Conservation (phyloP, 805 yeast species). For the Huiozyma sinensis region DNA sequence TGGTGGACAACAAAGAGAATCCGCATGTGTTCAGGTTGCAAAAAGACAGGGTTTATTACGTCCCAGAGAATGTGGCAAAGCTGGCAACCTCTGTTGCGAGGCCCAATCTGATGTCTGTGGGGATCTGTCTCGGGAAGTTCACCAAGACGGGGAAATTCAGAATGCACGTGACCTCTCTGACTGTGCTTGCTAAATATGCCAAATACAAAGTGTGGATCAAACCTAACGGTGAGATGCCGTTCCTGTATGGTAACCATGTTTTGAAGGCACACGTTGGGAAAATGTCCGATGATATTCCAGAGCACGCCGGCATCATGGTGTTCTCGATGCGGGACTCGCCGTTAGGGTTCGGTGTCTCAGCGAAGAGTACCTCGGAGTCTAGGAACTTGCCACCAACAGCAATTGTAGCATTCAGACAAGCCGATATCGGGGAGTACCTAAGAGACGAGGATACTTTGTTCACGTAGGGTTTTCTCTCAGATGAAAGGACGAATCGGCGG, state of each 20-base stretch:
- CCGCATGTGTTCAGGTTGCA: slow-evolving; percentile 94
- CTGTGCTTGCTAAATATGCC: slow-evolving; percentile 75
- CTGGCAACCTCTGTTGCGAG: slow-evolving; percentile 87
- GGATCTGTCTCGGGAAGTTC: slow-evolving; percentile 90
- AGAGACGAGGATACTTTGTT: slow-evolving; percentile 96
- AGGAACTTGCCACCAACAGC: slow-evolving; percentile 85
- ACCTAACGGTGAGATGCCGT: slow-evolving; percentile 97
- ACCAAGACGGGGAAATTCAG: slow-evolving; percentile 96
- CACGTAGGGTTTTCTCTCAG: slow-evolving; percentile 37
- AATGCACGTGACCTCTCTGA: slow-evolving; percentile 84
- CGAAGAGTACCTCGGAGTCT: slow-evolving; percentile 83
- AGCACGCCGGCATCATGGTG: slow-evolving; percentile 90
- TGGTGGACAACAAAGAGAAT: slow-evolving; percentile 68
- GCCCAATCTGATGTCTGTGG: slow-evolving; percentile 82
- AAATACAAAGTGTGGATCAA: slow-evolving; percentile 94
- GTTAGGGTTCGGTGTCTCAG: slow-evolving; percentile 89
- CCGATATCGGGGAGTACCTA: slow-evolving; percentile 93
- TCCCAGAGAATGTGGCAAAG: slow-evolving; percentile 69
- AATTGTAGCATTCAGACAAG: slow-evolving; percentile 91
- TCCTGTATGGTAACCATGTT: slow-evolving; percentile 90
- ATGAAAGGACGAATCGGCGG: neutral
- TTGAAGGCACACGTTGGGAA: slow-evolving; percentile 94
- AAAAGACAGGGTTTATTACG: slow-evolving; percentile 93
- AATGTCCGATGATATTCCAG: slow-evolving; percentile 95
- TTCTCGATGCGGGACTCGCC: slow-evolving; percentile 89